Evolutionary conservation across 768 basidiomycete species (phyloP).

Genomic region (Phanerodontia chrysosporium): DNA sequence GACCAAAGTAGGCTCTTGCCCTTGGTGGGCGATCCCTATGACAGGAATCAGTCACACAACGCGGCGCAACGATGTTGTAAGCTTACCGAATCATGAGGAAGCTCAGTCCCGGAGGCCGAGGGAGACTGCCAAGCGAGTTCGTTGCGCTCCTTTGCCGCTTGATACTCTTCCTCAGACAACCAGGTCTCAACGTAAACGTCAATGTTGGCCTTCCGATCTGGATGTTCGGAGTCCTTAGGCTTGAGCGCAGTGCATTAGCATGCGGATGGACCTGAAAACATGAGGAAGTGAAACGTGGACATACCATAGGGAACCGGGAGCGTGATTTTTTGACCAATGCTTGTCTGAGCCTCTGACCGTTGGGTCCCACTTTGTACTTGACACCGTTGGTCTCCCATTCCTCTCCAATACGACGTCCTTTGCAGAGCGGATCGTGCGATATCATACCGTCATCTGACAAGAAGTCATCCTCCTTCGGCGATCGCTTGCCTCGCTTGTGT

Average conservation of each 20-base stretch:
- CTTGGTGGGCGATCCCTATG: constrained; percentile 32
- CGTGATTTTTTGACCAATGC: constrained; percentile 68
- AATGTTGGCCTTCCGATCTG: constrained; percentile 62
- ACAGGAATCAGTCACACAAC: background rate
- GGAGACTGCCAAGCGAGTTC: constrained; percentile 64
- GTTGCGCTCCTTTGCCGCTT: constrained; percentile 54
- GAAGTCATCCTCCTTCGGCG: constrained; percentile 39
- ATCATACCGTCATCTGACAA: constrained; percentile 44
- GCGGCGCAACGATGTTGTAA: background rate
- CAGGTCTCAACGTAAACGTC: constrained; percentile 77
- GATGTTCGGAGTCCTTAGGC: constrained; percentile 77
- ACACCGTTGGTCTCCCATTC: constrained; percentile 74
- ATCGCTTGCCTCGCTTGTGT: constrained; percentile 51
- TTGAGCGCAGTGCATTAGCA: constrained; percentile 28
- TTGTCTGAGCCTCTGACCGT: constrained; percentile 66
- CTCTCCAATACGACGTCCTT: constrained; percentile 61
- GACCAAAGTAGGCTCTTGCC: constrained; percentile 75
- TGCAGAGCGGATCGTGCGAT: constrained; percentile 49
- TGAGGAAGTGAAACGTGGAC: constrained; percentile 14
- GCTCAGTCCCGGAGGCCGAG: constrained; percentile 32
- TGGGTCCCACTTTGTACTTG: constrained; percentile 64
- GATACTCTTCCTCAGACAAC: constrained; percentile 73
- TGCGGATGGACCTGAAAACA: background rate
- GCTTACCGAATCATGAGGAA: constrained; percentile 34
- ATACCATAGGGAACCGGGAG: constrained; percentile 70